Evolutionary conservation across 169 alveolate genomes (phyloP).

Genomic region (Besnoitia besnoiti): DNA sequence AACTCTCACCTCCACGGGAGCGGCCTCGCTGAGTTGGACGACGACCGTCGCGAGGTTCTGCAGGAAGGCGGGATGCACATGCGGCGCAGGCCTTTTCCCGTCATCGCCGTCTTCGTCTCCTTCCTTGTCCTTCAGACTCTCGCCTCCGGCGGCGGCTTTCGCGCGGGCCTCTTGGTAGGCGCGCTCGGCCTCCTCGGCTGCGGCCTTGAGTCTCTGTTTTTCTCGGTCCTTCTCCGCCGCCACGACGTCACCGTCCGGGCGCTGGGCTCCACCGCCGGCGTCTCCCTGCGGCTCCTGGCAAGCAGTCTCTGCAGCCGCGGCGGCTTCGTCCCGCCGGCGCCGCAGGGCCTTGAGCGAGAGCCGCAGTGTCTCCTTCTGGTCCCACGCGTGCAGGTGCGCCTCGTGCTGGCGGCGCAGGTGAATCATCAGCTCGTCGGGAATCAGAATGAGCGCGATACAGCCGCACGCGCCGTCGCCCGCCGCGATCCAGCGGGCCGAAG

Average conservation of each 20-base stretch:
- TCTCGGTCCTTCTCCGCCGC: background rate
- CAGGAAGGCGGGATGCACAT: background rate
- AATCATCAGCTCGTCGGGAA: slow-evolving; percentile 2
- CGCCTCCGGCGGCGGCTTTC: background rate
- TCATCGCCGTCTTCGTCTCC: background rate
- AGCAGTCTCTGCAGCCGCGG: background rate
- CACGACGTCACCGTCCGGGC: background rate
- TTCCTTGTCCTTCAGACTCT: background rate
- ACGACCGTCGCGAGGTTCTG: background rate
- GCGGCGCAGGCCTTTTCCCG: background rate
- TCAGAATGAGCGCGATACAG: background rate
- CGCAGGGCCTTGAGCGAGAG: background rate
- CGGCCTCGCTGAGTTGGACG: slow-evolving; percentile 28
- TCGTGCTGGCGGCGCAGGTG: slow-evolving; percentile 19
- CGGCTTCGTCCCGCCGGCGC: background rate
- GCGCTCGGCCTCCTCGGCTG: background rate
- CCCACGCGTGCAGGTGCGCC: background rate
- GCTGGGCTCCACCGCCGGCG: too few relatives aligned
- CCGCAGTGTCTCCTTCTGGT: background rate
- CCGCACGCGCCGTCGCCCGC: slow-evolving; percentile 32
- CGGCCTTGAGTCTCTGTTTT: background rate
- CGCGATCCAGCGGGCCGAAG: background rate
- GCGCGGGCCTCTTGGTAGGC: background rate
- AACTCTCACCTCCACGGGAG: slow-evolving; percentile 22
- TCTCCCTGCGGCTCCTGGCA: background rate